Evolutionary conservation across 208 protist genomes (phyloP), one percentile per base, ranked within the genome.

Genomic region (Trypanosoma rangeli): DNA sequence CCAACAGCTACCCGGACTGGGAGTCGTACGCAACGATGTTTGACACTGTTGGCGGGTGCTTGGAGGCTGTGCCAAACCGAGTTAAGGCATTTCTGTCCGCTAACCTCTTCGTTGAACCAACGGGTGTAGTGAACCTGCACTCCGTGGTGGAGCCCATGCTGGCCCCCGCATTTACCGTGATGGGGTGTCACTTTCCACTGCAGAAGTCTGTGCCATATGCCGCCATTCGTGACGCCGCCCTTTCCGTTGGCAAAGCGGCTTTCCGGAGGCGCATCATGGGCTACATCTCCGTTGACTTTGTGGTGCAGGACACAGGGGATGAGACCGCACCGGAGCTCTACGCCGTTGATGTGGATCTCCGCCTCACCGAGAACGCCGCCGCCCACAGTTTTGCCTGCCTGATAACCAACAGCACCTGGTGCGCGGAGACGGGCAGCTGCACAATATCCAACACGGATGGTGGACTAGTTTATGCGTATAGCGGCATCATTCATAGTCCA

Each of bases 291-390:
- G 83, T 97, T 0, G 94, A 97, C 77, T 96, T 90, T 80, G 73
- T 95, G 15, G 55, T 95, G 5, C 80, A 82, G 59, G 70, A 82
- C 18, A 64, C 59, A 0, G 28, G n/a, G 13, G 44, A 64, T 5
- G 46, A 63, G 5, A 16, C 28, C 5, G 22, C 35, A 33, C 61
- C 79, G 58, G 81, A 76, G 29, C 64, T 97, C 9, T 97, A 84
- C 88, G 94, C 81, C 18, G 92, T 97, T 0, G 94, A 97, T 72
- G 85, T 97, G n/a, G 91, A 97, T 65, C 71, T 97, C 29, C 74
- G 68, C 20, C 59, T 88, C n/a, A 90, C 90, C 20, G 90, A 93
- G 70, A 89, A 94, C 75, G 86, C 90, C 46, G 76, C 80, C 1
- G 86, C 84, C 3, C 94, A 97, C 74, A 55, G 70, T 5, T 80